Conservation (phyloP, 164 flowering plant genomes). For the Paratinospora sagittata region DNA sequence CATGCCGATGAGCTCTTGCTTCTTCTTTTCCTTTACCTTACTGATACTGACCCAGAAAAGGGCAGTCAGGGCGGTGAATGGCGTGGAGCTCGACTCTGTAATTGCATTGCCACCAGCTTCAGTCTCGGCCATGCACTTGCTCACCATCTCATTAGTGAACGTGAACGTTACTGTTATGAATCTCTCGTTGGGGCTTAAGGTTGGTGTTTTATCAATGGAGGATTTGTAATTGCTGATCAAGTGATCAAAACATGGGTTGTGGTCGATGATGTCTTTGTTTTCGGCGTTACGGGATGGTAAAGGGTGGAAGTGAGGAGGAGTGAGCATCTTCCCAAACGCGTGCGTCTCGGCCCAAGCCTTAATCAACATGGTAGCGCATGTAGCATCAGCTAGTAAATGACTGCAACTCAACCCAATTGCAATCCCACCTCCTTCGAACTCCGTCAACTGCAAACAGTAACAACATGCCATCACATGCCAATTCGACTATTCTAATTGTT, state of each 20-base stretch:
- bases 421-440: constrained; percentile 65
- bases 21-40: constrained; percentile 35
- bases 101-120: background rate
- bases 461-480: background rate
- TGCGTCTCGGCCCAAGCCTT: constrained; percentile 63
- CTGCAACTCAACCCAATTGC: constrained; percentile 70
- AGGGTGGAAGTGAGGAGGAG: constrained; percentile 44
- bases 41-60: constrained; percentile 54
- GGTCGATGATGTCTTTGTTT: constrained; percentile 11
- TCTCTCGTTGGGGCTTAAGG: background rate
- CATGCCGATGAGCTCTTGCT: constrained; percentile 36
- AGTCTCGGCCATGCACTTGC: constrained; percentile 37
- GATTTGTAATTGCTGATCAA: constrained; percentile 42
- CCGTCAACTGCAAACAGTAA: constrained; percentile 41
- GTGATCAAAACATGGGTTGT: constrained; percentile 15
- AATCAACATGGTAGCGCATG: constrained; percentile 40
- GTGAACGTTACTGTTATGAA: constrained; percentile 34
- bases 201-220: constrained; percentile 11
- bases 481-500: background rate
- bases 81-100: constrained; percentile 17
- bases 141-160: constrained; percentile 42
- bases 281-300: constrained; percentile 28
- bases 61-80: constrained; percentile 49
- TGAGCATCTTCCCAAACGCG: constrained; percentile 20
- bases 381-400: constrained; percentile 62